These are phyloP conservation scores for Ascomycota sp. DNA, from an alignment of 2,329 filamentous ascomycete species.

Conservation along the genomic window DNA sequence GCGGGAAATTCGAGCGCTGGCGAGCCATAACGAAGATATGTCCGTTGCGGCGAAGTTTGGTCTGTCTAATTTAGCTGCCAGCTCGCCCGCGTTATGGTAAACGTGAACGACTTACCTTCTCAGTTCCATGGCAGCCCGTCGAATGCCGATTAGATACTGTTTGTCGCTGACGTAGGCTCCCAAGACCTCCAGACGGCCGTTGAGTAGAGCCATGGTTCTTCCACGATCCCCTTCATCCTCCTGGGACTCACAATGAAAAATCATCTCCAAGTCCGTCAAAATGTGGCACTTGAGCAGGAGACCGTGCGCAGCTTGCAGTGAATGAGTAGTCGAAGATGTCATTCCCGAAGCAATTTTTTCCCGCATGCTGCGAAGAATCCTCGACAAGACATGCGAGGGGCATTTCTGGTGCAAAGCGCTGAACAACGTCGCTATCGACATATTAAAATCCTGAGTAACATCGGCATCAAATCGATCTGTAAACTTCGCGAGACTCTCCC, in stretches of 20 bases:
- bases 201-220: slow-evolving; percentile 22
- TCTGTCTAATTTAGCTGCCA: slow-evolving; percentile 9
- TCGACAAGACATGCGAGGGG: slow-evolving; percentile 30
- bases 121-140: slow-evolving; percentile 72
- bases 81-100: not conserved
- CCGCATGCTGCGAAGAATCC: slow-evolving; percentile 41
- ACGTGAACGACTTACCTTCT: slow-evolving; percentile 30
- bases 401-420: slow-evolving; percentile 36
- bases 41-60: slow-evolving; percentile 48
- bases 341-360: slow-evolving; percentile 53
- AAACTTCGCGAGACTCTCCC: slow-evolving; percentile 54
- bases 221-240: slow-evolving; percentile 19
- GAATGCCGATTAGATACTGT: slow-evolving; percentile 73
- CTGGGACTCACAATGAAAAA: slow-evolving; percentile 28
- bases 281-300: slow-evolving; percentile 73
- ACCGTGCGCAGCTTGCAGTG: slow-evolving; percentile 67
- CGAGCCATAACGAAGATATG: slow-evolving; percentile 68
- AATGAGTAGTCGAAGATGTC: slow-evolving; percentile 57
- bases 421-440: slow-evolving; percentile 45
- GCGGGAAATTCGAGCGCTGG: slow-evolving; percentile 65
- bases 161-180: slow-evolving; percentile 85
- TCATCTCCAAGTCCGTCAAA: slow-evolving; percentile 67
- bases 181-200: slow-evolving; percentile 67
- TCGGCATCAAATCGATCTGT: slow-evolving; percentile 32
- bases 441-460: slow-evolving; percentile 47